Evolutionary conservation across 2,329 filamentous ascomycete species (phyloP), one percentile per base, ranked within the genome.

Genomic region (Incumbomyces delicatus): DNA sequence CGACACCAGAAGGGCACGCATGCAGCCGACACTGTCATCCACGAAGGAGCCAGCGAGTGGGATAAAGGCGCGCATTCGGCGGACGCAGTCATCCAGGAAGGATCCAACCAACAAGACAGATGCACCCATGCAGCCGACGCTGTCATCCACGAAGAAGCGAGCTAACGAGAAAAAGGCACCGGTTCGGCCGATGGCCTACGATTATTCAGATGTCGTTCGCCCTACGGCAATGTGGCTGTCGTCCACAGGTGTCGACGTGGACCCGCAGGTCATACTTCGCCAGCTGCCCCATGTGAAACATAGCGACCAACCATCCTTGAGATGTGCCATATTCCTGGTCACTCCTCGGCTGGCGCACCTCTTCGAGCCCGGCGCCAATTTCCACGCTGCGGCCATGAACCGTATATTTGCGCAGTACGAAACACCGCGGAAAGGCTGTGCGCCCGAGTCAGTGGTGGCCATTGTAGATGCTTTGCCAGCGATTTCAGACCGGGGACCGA

Each of bases 381-480:
- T 46, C 20, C 29, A 30, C 18, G 27, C 20, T 17, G 12, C 3
- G 10, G 36, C 43, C 6, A 39, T 46, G 6, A 46, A 36, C 20
- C 13, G 22, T 2, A 46, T 46, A 3, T 46, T 39, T 30, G 18
- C 10, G 2, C 13, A 17, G 13, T 6, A n/a, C 13, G 16, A 35
- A 35, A 17, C 6, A 35, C 17, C 33, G 2, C n/a, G 6, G 27
- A 10, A 3, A 14, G 22, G 18, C n/a, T 10, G 17, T 14, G 12
- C 17, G 14, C 43, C 16, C 6, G 14, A 35, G 16, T 51, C 52
- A 17, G 11, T 51, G 7, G 41, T 46, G 34, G 53, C 52, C 32
- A 39, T 56, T 2, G 52, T 56, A 16, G 53, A 56, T 41, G 50
- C 52, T n/a, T 34, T 56, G n/a, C 53, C 53, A 8, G 40, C 16